Percentiles rank a stretch among this genome's conserved stretches.
Conservation (phyloP, 306 rosid genomes). For the Hippophae tibetana region DNA sequence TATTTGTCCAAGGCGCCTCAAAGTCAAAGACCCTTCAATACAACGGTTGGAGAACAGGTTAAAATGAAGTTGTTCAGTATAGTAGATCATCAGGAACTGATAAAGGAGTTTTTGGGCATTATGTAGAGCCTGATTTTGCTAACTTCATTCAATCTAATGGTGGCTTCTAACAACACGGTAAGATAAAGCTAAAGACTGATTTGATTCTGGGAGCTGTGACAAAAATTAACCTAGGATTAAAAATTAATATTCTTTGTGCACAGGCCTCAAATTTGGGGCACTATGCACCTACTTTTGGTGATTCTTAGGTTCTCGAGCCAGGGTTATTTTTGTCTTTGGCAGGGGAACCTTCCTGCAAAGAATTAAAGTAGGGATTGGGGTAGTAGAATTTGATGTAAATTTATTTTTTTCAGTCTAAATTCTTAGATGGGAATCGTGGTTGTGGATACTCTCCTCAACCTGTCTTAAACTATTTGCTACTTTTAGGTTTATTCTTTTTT, state of each 20-base stretch:
- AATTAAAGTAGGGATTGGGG: constrained; percentile 36
- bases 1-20: constrained; percentile 60
- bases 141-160: constrained; percentile 58
- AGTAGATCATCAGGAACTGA: constrained; percentile 29
- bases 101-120: constrained; percentile 19
- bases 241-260: constrained; percentile 79
- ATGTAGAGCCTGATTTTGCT: constrained; percentile 51
- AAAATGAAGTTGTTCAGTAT: constrained; percentile 31
- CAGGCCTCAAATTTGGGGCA: constrained; percentile 68
- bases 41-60: constrained; percentile 56
- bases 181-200: constrained; percentile 33
- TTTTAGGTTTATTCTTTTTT: constrained; percentile 60
- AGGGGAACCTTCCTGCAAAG: constrained; percentile 55
- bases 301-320: constrained; percentile 61
- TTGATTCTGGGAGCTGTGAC: constrained; percentile 69
- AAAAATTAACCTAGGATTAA: constrained; percentile 49
- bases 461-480: constrained; percentile 40
- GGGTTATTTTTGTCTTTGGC: constrained; percentile 63
- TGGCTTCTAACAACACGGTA: constrained; percentile 62
- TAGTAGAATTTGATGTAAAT: constrained; percentile 52
- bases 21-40: constrained; percentile 67
- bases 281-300: constrained; percentile 43
- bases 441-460: constrained; percentile 18
- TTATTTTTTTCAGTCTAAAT: constrained; percentile 31
- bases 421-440: constrained; percentile 34